Evolutionary conservation across 441 rosid species (phyloP), one percentile per base, ranked within the genome.

Genomic region (Eutrema salsugineum): DNA sequence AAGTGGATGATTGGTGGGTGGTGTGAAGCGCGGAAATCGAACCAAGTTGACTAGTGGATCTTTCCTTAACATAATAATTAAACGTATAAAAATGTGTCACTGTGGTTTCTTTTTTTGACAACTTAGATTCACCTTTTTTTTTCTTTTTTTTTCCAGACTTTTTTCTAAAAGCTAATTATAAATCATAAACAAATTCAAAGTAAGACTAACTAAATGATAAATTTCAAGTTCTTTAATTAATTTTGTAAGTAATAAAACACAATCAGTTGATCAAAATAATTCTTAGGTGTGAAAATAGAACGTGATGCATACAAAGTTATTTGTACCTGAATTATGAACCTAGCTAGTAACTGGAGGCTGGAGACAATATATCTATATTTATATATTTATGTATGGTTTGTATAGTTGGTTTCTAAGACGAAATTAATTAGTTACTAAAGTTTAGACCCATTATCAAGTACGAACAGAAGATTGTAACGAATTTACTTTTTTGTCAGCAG

Each of bases 41-140:
- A 46, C 70, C 64, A 63, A 63, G 57, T 72, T 63, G 65, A 54
- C 70, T 16, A 15, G 49, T 63, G 70, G 64, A 42, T 33, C 33
- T 54, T 54, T 36, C 30, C 16, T 24, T 63, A 35, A 16, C 10
- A 44, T 44, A 44, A 33, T 19, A 30, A 27, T 19, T 12, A 39
- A 51, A 43, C 19, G 24, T 2, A 43, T 22, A 11, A 22, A 49
- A 59, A 33, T 63, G 63, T 43, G 16, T 43, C 19, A 63, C 19
- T 32, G 62, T 49, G 75, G 22, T 40, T 70, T 49, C 47, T 9
- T 9, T 44, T 53, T 63, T 32, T 62, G 36, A 20, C 22, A 49
- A 62, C 14, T 22, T 36, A 50, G 43, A 63, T 63, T 47, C 33
- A 19, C 56, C 27, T 33, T 63, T 63, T 63, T 32, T 47, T 47